Evolutionary conservation across 352 stramenopile species (phyloP), one percentile per base, ranked within the genome.

Genomic region (Aphanomyces invadans): DNA sequence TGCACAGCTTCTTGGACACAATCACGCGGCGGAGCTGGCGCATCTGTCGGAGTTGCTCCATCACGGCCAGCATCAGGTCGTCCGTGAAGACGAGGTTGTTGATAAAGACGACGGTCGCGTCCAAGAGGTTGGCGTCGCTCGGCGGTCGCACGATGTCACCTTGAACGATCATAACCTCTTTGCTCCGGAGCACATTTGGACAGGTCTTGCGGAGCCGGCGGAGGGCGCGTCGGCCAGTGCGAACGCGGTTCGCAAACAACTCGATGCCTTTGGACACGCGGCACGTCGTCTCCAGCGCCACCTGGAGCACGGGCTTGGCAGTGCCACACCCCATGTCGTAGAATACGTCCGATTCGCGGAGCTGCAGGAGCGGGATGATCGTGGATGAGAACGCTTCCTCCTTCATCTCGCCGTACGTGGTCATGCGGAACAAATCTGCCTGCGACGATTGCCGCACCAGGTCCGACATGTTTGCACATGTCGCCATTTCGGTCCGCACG

Each of bases 41-140:
- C 72, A 93, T 81, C 26, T 68, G 57, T 44, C 73, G 80, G 23
- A 93, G 72, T 69, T 89, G 73, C 49, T 77, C 71, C 67, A 86
- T 73, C n/a, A 91, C 76, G 25, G 87, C 81, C 25, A 89, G 70
- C 84, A 93, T 91, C 33, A 91, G 74, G 48, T 79, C 75, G 25
- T 83, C 82, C 0, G 81, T 78, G 45, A 93, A 91, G 72, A 85
- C 85, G 12, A 93, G 82, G 62, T 92, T 92, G 71, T 93, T 93
- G 65, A 93, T 90, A 61, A 93, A 93, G 45, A 91, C 77, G 36
- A 93, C 84, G 0, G 84, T 91, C 26, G 84, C 84, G 29, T 91
- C 82, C 72, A 78, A 75, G 55, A 93, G 71, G 25, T 77, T 67
- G 15, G 80, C 77, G 23, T 70, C 57, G 29, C 75, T 70, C 4